A percentile compares a stretch with the other conserved stretches of the same genome.
Conservation (phyloP, 306 rosid genomes). For the Medicago ruthenica region DNA sequence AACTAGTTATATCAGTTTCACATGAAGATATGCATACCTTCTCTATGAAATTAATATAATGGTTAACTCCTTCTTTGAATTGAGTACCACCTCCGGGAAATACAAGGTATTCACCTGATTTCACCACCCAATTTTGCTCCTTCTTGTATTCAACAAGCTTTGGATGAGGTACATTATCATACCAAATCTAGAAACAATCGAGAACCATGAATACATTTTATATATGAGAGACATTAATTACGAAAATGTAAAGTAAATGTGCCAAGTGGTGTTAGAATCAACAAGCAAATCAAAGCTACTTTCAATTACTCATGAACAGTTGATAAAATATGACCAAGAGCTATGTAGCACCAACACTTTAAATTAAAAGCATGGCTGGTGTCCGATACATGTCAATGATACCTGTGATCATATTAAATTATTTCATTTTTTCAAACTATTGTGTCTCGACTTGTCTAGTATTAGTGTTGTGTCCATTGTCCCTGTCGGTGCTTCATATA, state of each 20-base stretch:
- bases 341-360: background rate
- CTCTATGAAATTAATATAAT: constrained; percentile 62
- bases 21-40: constrained; percentile 56
- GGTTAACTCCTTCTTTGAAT: constrained; percentile 89
- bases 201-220: constrained; percentile 18
- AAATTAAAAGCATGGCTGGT: too few species aligned
- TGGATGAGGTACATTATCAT: constrained; percentile 83
- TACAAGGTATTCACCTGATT: constrained; percentile 71
- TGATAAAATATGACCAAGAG: background rate
- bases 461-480: background rate
- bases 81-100: constrained; percentile 99
- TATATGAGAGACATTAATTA: background rate
- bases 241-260: background rate
- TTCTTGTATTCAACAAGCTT: constrained; percentile 98
- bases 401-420: background rate
- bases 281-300: background rate
- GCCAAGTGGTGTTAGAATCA: background rate
- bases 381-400: background rate
- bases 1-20: too few species aligned
- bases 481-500: background rate
- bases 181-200: constrained; percentile 71
- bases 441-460: background rate
- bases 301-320: background rate
- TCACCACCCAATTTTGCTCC: constrained; percentile 90
- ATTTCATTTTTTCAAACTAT: background rate